Evolutionary conservation across 1,139 yeast genomes (phyloP).

Genomic region (Kurtzmaniella quercitrusa): DNA sequence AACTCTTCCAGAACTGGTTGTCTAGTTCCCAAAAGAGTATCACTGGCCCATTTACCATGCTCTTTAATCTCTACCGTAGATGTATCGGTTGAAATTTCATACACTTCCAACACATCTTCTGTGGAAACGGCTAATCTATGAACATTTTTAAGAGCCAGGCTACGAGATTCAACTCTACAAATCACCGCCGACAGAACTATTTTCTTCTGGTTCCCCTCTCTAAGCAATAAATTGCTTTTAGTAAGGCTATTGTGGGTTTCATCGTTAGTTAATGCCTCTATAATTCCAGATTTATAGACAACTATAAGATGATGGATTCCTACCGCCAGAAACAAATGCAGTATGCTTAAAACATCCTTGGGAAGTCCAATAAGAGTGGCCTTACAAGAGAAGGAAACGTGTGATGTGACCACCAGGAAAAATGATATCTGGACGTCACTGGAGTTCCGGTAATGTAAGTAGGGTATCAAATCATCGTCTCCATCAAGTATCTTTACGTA

Average conservation of each 20-base stretch:
- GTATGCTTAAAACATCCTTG: background rate
- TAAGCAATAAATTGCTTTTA: background rate
- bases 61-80: background rate
- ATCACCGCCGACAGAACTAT: background rate
- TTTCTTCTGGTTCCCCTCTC: background rate
- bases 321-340: background rate
- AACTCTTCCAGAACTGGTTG: constrained; percentile 3
- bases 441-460: background rate
- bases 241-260: background rate
- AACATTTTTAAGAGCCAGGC: background rate
- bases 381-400: background rate
- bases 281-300: constrained; percentile 2
- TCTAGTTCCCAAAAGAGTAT: constrained; percentile 1
- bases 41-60: constrained; percentile 3
- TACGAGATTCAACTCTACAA: background rate
- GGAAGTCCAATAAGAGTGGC: background rate
- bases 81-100: background rate
- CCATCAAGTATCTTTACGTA: constrained; percentile 1
- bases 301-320: constrained; percentile 2
- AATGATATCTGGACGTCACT: background rate
- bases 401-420: background rate
- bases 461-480: constrained; percentile 1
- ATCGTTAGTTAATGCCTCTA: constrained; percentile 1
- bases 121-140: background rate
- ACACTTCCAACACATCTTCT: constrained; percentile 2